Conservation (phyloP, 2,329 filamentous ascomycete species). For the Calonectria hawksworthii region DNA sequence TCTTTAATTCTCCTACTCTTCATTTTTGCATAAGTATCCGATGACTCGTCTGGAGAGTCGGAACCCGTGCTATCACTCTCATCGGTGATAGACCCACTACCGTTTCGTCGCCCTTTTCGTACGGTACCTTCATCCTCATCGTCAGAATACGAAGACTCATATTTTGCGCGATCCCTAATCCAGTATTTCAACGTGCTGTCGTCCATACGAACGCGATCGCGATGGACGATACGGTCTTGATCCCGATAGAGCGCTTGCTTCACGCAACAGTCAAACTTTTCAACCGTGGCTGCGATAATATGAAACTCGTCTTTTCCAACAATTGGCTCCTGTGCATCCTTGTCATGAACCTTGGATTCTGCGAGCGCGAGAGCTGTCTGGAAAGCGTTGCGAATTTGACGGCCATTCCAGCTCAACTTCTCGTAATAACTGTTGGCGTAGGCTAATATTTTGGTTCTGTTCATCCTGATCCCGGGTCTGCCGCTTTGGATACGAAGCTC, state of each 20-base stretch:
- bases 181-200: background rate
- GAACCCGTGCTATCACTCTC: background rate
- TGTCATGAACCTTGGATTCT: slow-evolving; percentile 45
- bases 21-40: background rate
- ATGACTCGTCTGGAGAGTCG: background rate
- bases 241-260: background rate
- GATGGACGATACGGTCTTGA: background rate
- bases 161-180: background rate
- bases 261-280: background rate
- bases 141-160: background rate
- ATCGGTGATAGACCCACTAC: background rate
- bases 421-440: slow-evolving; percentile 2
- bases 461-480: background rate
- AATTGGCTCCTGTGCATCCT: background rate
- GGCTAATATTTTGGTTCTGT: background rate
- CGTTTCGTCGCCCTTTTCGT: background rate
- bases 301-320: background rate
- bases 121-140: background rate
- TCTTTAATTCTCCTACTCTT: background rate
- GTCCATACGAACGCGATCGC: background rate
- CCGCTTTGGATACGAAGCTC: background rate
- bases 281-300: background rate
- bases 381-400: slow-evolving; percentile 51
- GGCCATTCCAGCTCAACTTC: slow-evolving; percentile 48
- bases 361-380: slow-evolving; percentile 51